Evolutionary conservation across 495 filamentous ascomycete genomes (phyloP).

Genomic region (Daldinia vernicosa): DNA sequence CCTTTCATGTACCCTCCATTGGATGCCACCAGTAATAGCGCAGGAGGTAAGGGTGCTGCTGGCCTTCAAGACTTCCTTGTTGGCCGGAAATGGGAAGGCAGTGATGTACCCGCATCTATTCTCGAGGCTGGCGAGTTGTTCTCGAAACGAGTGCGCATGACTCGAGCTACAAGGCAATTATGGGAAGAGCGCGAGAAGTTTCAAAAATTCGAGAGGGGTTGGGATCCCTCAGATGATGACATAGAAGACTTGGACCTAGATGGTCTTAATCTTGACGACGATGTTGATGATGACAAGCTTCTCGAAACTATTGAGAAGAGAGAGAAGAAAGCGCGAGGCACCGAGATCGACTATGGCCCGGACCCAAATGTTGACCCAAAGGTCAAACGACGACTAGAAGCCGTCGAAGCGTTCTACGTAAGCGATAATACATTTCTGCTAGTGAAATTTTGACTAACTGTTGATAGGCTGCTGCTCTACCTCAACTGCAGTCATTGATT

Average conservation of each 20-base stretch:
- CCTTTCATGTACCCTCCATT: conserved; percentile 96
- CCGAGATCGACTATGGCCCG: conserved; percentile 63
- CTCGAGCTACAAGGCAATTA: conserved; percentile 86
- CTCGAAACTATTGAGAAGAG: conserved; percentile 48
- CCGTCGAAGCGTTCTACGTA: conserved; percentile 87
- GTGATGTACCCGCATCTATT: conserved; percentile 90
- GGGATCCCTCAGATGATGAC: conserved; percentile 67
- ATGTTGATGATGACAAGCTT: conserved; percentile 46
- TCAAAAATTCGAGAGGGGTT: conserved; percentile 90
- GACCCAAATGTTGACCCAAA: conserved; percentile 56
- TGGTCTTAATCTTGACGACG: conserved; percentile 58
- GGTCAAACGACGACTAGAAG: conserved; percentile 71
- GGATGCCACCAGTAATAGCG: conserved; percentile 80
- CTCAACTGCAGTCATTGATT: conserved; percentile 90
- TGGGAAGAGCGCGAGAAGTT: conserved; percentile 94
- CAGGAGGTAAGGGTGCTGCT: conserved; percentile 85
- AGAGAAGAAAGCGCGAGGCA: conserved; percentile 42
- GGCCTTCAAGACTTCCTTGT: conserved; percentile 78
- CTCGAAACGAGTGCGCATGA: conserved; percentile 86
- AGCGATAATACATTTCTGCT: conserved; percentile 48
- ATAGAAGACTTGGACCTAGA: conserved; percentile 60
- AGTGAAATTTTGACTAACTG: conserved; percentile 21
- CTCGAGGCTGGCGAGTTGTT: conserved; percentile 96
- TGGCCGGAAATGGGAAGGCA: conserved; percentile 85
- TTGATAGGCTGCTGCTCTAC: conserved; percentile 73